Evolutionary conservation across 176 grass and related monocot species (phyloP), one percentile per base, ranked within the genome.

Genomic region (Aegilops sharonensis): DNA sequence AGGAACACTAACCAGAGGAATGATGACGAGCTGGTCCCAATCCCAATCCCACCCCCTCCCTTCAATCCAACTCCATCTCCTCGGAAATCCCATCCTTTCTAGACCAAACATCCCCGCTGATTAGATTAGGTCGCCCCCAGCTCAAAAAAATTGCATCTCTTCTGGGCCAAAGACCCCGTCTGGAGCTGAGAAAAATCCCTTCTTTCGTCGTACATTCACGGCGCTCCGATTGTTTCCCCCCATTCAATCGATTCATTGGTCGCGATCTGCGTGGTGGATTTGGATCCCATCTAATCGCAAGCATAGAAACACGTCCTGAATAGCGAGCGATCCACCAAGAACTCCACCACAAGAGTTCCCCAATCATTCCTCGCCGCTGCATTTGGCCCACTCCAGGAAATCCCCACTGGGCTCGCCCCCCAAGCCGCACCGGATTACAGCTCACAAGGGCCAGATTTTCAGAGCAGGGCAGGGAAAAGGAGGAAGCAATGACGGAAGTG

Each of bases 1-100:
- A 69, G 37, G 71, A 77, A 67, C 52, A 54, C 70, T 54, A 36
- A 60, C 39, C 11, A 42, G 54, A 25, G 17, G 77, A 80, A 88
- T 79, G 72, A 91, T 89, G 82, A 80, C 79, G 87, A 77, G 74
- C 75, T 75, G 85, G 77, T 77, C 85, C 64, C 84, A 87, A 81
- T 47, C 83, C 85, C 83, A 95, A 86, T 47, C 83, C 85, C 83
- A 95, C 84, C 78, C 77, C 85, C 85, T 95, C 88, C 81, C 96
- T 95, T 98, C 91, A 93, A 98, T 98, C 91, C 91, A 92, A 95
- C 95, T 98, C 89, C 88, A 87, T 35, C 63, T 72, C 71, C 75
- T 83, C 86, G 68, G 40, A 81, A 77, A 78, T 76, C 79, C 30
- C 39, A 80, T 72, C 90, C 84, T 86, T 40, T 74, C 74, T 11